Conservation (phyloP, 345 rosid species). For the Citrus australasica region DNA sequence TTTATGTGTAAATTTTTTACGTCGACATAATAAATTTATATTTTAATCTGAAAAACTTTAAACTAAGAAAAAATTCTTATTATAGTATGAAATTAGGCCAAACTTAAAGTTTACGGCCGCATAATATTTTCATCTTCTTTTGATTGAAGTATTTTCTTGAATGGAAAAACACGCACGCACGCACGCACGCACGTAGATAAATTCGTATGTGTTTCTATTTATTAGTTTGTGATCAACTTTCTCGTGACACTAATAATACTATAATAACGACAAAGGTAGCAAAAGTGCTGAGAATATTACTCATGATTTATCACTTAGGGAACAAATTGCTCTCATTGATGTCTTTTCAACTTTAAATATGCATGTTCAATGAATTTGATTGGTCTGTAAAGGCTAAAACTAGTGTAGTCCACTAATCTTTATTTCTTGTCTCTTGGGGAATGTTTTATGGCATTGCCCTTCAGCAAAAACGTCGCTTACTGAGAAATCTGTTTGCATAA, state of each 20-base stretch:
- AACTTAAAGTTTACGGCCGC: no score
- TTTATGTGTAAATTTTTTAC: no score
- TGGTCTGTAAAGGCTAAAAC: not conserved
- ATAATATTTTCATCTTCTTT: no score
- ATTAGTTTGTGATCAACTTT: not conserved
- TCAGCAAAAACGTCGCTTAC: no score
- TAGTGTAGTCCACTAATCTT: not conserved
- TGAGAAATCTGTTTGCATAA: no score
- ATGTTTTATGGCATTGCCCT: not conserved
- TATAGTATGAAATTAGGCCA: no score
- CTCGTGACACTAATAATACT: constrained; percentile 1
- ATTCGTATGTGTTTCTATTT: not conserved
- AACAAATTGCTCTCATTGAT: not conserved
- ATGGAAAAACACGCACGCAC: no score
- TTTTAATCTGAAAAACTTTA: no score
- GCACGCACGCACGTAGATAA: no score
- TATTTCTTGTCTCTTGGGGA: not conserved
- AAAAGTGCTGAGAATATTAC: not conserved
- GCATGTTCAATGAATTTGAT: not conserved
- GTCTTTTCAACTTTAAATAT: not conserved
- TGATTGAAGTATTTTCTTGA: no score
- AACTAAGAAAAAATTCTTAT: no score
- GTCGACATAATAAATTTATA: no score
- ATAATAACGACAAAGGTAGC: not conserved
- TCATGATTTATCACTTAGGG: not conserved